Evolutionary conservation across 164 flowering plant species (phyloP), one percentile per base, ranked within the genome.

Genomic region (Malania oleifera): DNA sequence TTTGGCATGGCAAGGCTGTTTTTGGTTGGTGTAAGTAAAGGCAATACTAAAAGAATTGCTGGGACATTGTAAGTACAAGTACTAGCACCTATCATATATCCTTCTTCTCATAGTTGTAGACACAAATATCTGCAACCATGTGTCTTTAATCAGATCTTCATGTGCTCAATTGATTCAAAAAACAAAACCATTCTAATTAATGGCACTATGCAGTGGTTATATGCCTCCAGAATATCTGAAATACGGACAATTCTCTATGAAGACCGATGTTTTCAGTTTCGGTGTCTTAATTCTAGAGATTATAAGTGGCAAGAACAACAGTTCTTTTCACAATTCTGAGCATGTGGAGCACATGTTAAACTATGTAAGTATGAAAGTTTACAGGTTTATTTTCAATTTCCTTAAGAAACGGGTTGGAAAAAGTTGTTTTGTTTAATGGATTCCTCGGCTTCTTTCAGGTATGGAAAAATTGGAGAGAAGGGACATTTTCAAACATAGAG

Each of bases 1-100:
- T 84, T 84, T 71, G 90, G 85, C 39, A 68, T 75, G 71, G 85
- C 87, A 13, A 73, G 72, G 57, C 66, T 77, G 1, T 71, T 80
- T 60, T 67, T 45, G 0, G 58, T 37, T 0, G 73, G 73, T 38
- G 70, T 70, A 57, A 52, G 54, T 41, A 45, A 58, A 13, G 73
- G 59, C 1, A 68, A 52, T 8, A 75, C 82, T 5, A 55, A 23
- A 1, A 66, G 66, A 64, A 37, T 73, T 7, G 69, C 53, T 19
- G 82, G 82, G 10, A 75, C 82, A 29, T 64, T 44, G 82, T 78
- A 68, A 70, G 82, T 61, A 4, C n/a, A n/a, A n/a, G n/a, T n/a
- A n/a, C n/a, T n/a, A n/a, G n/a, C n/a, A n/a, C n/a, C n/a, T n/a
- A n/a, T n/a, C n/a, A n/a, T n/a, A n/a, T n/a, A n/a, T n/a, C n/a